These are phyloP conservation scores for Zopfia rhizophila DNA, from an alignment of 2,329 filamentous ascomycete species.

Conservation along the genomic window DNA sequence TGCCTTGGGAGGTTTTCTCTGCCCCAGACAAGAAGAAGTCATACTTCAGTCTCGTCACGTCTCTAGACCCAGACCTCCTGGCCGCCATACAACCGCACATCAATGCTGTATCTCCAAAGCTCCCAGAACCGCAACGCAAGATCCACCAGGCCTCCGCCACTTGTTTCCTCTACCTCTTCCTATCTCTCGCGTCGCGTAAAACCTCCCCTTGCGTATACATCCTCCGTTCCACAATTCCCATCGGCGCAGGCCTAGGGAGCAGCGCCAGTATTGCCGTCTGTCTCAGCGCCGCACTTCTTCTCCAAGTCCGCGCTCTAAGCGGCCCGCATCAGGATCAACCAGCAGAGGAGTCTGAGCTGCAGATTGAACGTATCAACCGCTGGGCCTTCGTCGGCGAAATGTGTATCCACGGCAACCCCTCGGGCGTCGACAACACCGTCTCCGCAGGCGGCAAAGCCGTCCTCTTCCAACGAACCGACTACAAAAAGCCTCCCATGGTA, in stretches of 20 bases:
- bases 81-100: constrained; percentile 84
- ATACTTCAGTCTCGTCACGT: constrained; percentile 86
- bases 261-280: constrained; percentile 96
- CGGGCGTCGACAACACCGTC: constrained; percentile 96
- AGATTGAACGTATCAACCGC: constrained; percentile 94
- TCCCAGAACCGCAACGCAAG: constrained; percentile 78
- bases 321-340: constrained; percentile 94
- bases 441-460: constrained; percentile 93
- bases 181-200: constrained; percentile 82
- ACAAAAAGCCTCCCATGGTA: constrained; percentile 79
- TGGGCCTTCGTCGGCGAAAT: constrained; percentile 98
- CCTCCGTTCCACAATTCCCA: constrained; percentile 91
- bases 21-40: constrained; percentile 88
- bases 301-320: constrained; percentile 87
- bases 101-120: constrained; percentile 71
- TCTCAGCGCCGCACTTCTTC: constrained; percentile 81
- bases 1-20: constrained; percentile 88
- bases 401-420: constrained; percentile 97
- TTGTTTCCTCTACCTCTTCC: constrained; percentile 91
- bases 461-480: constrained; percentile 84
- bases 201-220: constrained; percentile 89
- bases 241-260: constrained; percentile 89
- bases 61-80: constrained; percentile 83
- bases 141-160: constrained; percentile 84
- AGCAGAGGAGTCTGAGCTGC: constrained; percentile 83